Base-by-base conservation (phyloP, 2,329 filamentous ascomycete species). In the Pestalotiopsis sp. region DNA sequence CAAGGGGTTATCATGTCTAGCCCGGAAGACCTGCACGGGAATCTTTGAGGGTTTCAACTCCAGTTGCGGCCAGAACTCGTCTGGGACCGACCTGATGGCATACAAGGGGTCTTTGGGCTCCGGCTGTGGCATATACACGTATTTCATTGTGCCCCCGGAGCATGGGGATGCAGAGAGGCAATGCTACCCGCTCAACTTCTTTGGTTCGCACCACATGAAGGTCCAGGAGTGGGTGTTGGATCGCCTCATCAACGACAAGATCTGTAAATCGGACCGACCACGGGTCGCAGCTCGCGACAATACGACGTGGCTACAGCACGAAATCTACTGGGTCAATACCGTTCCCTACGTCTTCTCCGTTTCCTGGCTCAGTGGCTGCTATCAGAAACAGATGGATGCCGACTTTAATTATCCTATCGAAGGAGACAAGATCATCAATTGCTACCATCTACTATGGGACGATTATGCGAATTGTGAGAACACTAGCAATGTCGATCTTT, bases 171-270 rank as follows among this genome's bases (percentile, higher is more conserved):
- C 10, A 11, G 40, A 64, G 61, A 14, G 40, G 11, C 61, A 24
- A 6, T 64, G 61, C 61, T 64, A 64, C 22, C 38, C 61, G 17
- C 39, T 64, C 24, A 52, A 64, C 39, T 64, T 24, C 20, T 64
- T 64, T 13, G 61, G 61, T 6, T n/a, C n/a, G 17, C 39, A 64
- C 20, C 61, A 64, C 35, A 64, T 64, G 61, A 64, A 26, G 35
- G 40, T 52, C 9, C 61, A 64, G 22, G 39, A 64, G 4, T 64
- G 61, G 61, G 61, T 64, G 13, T 64, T 64, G 39, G 35, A 52
- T 14, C n/a, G 26, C 10, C 11, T 64, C 20, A 44, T 64, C 7
- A 39, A 22, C 39, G 17, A 44, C 17, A 14, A 22, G 11, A 26
- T 64, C 11, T 64, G 61, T 22, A 52, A 13, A 6, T 20, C 61